Conservation (phyloP, 2,329 filamentous ascomycete genomes). For the Calycina herbarum region DNA sequence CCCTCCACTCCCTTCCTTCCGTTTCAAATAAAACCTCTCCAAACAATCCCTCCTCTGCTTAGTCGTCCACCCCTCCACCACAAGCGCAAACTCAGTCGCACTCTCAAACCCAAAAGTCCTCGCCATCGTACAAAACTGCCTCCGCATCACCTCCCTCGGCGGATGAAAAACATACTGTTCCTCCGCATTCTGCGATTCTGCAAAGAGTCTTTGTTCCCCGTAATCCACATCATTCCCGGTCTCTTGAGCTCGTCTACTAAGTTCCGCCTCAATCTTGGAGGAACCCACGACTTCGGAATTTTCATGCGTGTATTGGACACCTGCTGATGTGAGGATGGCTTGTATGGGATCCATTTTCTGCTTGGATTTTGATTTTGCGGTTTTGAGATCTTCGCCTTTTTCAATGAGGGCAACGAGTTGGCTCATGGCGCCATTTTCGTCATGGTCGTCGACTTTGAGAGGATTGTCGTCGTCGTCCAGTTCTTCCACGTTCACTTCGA, state of each 20-base stretch:
- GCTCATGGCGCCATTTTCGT: constrained; percentile 63
- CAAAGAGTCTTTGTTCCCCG: constrained; percentile 58
- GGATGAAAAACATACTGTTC: constrained; percentile 51
- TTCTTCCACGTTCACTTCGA: constrained; percentile 71
- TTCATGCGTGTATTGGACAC: constrained; percentile 93
- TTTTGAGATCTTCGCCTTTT: constrained; percentile 48
- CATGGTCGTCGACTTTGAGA: constrained; percentile 46
- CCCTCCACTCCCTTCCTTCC: constrained; percentile 38
- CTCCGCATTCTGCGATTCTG: constrained; percentile 43
- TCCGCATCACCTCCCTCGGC: constrained; percentile 67
- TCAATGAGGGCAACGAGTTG: constrained; percentile 66
- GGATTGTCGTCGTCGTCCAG: constrained; percentile 53
- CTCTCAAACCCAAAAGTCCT: constrained; percentile 72
- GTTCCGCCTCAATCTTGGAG: constrained; percentile 83
- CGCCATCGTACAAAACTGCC: constrained; percentile 93
- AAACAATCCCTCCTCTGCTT: constrained; percentile 76
- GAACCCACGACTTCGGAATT: constrained; percentile 94
- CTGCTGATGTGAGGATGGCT: constrained; percentile 83
- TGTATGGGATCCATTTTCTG: constrained; percentile 71
- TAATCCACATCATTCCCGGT: constrained; percentile 45
- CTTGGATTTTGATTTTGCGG: constrained; percentile 42
- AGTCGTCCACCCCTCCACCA: constrained; percentile 89
- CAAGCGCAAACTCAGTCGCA: constrained; percentile 81
- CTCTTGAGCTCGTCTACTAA: constrained; percentile 68
- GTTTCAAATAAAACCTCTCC: constrained; percentile 73